A percentile compares a stretch with the other conserved stretches of the same genome.
These are phyloP conservation scores for Magnusiomyces clavatus DNA, from an alignment of 1,139 yeast genomes.

Conservation along the genomic window DNA sequence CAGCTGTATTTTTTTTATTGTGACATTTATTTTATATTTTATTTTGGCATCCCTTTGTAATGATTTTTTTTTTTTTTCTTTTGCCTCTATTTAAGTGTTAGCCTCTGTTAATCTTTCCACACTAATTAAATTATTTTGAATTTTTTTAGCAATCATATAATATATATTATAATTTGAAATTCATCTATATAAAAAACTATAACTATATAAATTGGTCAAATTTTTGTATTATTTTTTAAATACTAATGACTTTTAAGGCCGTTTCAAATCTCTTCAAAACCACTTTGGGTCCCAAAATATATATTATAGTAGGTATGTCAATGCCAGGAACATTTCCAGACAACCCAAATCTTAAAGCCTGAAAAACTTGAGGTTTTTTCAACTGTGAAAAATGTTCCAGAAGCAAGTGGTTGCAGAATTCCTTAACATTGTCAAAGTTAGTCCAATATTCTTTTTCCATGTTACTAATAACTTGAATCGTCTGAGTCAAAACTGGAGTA, in stretches of 20 bases:
- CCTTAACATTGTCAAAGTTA: conserved; percentile 2
- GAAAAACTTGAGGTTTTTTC: conserved; percentile 39
- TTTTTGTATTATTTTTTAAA: neutral
- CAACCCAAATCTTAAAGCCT: conserved; percentile 60
- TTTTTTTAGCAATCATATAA: too few species aligned
- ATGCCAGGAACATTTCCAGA: conserved; percentile 69
- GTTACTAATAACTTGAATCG: too few species aligned
- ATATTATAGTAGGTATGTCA: conserved; percentile 52
- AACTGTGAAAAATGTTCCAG: conserved; percentile 2
- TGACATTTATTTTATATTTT: too few species aligned
- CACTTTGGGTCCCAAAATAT: conserved; percentile 45
- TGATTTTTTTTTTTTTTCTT: too few species aligned
- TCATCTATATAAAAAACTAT: too few species aligned
- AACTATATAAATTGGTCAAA: too few species aligned
- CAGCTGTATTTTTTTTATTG: neutral
- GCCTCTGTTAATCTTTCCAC: too few species aligned
- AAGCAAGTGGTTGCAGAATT: conserved; percentile 3
- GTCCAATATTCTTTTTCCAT: too few species aligned
- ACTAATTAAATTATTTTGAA: too few species aligned
- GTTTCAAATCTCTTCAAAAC: conserved; percentile 3
- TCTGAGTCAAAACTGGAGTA: neutral
- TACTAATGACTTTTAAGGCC: neutral
- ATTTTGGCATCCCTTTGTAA: too few species aligned
- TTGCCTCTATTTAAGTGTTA: too few species aligned
- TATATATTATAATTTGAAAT: too few species aligned